Base-by-base conservation (phyloP, 495 filamentous ascomycete species). In the Cercophora newfieldiana region DNA sequence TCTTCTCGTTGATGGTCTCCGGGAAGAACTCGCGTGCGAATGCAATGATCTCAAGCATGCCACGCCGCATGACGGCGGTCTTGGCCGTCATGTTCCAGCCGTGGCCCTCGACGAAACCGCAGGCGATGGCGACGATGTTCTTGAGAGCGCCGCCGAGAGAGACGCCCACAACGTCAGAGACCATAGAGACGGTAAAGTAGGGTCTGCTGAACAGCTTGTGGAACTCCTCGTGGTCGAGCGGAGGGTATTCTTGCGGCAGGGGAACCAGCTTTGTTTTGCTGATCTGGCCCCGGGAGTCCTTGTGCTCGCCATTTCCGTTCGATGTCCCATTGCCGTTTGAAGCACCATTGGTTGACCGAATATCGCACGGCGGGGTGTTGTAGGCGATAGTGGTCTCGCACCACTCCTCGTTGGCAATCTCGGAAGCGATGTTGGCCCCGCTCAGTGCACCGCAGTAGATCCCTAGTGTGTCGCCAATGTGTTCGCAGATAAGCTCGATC, bases 61-160 rank as follows among this genome's bases (percentile, higher is more conserved):
- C 95, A 28, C 97, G 89, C 12, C 95, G 90, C 93, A 97, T 97
- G 55, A 99, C 88, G 22, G 95, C 95, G 48, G 95, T 92, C 80
- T 97, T 97, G 56, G 94, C 94, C 72, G 97, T 99, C 80, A 97
- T 93, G 68, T 94, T 96, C 96, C 96, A 99, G 65, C 94, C 93
- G 68, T 94, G 86, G 19, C 96, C 96, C 59, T 94, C 92, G 63
- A 98, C 93, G 81, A 95, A 98, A 60, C 96, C 96, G 7, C 95
- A 93, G 2, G 94, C 93, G 7, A 99, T 79, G 12, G 96, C 96
- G 61, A 99, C 91, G 66, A 99, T 90, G 79, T 99, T 99, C 81
- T 99, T 99, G 60, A 99, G 84, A 1, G 96, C 96, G 18, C 96
- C 96, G 29, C 93, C 90, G 61, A 99, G 90, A 14, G 95, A 97